Percentiles rank a stretch among this genome's conserved stretches.
Conservation (phyloP, 1,284 basidiomycete species). For the Tetrapyrgos nigripes region DNA sequence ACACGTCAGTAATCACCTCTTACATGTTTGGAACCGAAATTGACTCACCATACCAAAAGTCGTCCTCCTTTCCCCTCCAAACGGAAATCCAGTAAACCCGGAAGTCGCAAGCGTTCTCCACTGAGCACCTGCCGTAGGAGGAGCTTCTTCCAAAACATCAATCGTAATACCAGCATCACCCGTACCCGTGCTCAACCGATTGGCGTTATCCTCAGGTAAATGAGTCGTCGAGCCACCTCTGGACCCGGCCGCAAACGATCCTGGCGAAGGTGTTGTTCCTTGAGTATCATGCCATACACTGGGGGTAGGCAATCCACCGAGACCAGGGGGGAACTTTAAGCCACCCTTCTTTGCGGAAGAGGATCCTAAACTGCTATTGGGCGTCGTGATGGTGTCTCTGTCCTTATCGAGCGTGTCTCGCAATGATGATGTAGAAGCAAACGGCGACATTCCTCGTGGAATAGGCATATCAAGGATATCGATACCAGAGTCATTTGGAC, state of each 20-base stretch:
- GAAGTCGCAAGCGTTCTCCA: conserved; percentile 61
- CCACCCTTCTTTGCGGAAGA: conserved; percentile 26
- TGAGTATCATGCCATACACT: conserved; percentile 37
- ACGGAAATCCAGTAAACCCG: conserved; percentile 18
- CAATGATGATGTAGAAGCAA: conserved; percentile 45
- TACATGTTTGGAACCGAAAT: conserved; percentile 12
- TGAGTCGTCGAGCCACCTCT: conserved; percentile 19
- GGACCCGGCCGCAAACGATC: conserved; percentile 31
- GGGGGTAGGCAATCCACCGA: conserved; percentile 31
- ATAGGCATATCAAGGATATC: conserved; percentile 69
- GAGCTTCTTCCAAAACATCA: conserved; percentile 69
- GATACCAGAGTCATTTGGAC: conserved; percentile 21
- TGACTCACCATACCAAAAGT: conserved; percentile 65
- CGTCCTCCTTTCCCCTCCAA: conserved; percentile 47
- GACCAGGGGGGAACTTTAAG: conserved; percentile 55
- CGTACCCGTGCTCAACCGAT: conserved; percentile 23
- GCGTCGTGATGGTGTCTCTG: conserved; percentile 20
- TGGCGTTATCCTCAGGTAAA: conserved; percentile 10
- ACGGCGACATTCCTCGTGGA: conserved; percentile 57
- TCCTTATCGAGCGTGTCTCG: conserved; percentile 21
- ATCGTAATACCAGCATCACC: conserved; percentile 44
- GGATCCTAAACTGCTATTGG: conserved; percentile 29
- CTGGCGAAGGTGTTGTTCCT: conserved; percentile 38
- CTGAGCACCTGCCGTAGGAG: conserved; percentile 58
- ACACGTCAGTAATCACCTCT: not conserved